phyloP scores from a whole-genome alignment of 768 basidiomycete genomes.

The Cystobasidiopsis lactophilus region DNA sequence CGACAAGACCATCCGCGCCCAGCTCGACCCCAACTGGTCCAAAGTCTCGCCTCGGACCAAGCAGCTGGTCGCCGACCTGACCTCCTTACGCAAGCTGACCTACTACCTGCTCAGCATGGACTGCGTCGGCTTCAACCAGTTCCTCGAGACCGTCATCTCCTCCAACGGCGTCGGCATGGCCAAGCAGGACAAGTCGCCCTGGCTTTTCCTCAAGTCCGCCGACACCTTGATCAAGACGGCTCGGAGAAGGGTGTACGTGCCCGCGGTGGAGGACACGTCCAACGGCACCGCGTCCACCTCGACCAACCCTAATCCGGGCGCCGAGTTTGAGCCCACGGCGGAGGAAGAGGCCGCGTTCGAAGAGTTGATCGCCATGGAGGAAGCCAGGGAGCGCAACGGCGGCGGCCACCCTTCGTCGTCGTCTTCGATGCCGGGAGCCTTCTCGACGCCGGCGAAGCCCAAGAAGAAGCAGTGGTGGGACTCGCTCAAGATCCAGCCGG shows the following conservation, averaged over 20 bases:
- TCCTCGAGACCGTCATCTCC: constrained; percentile 65
- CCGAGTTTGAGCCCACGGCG: background rate
- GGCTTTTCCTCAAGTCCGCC: constrained; percentile 83
- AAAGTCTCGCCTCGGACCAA: constrained; percentile 82
- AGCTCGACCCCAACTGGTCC: constrained; percentile 88
- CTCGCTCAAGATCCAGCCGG: constrained; percentile 55
- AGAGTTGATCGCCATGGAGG: background rate
- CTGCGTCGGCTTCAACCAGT: constrained; percentile 67
- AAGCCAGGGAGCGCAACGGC: background rate
- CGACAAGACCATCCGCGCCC: constrained; percentile 62
- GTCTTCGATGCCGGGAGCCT: background rate
- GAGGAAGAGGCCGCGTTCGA: constrained; percentile 3
- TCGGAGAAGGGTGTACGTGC: constrained; percentile 55
- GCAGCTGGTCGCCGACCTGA: constrained; percentile 70
- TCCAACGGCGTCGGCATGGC: constrained; percentile 38
- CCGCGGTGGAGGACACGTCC: constrained; percentile 20
- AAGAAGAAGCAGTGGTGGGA: constrained; percentile 34
- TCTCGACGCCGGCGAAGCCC: constrained; percentile 5
- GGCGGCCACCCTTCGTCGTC: too few species aligned
- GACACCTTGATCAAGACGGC: constrained; percentile 63
- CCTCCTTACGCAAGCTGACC: constrained; percentile 59
- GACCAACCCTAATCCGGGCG: background rate
- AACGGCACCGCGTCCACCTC: constrained; percentile 3
- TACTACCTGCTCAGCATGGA: constrained; percentile 81
- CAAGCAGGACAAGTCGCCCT: constrained; percentile 51